These are phyloP conservation scores for Zalerion maritima DNA, from an alignment of 495 filamentous ascomycete species.

Conservation along the genomic window DNA sequence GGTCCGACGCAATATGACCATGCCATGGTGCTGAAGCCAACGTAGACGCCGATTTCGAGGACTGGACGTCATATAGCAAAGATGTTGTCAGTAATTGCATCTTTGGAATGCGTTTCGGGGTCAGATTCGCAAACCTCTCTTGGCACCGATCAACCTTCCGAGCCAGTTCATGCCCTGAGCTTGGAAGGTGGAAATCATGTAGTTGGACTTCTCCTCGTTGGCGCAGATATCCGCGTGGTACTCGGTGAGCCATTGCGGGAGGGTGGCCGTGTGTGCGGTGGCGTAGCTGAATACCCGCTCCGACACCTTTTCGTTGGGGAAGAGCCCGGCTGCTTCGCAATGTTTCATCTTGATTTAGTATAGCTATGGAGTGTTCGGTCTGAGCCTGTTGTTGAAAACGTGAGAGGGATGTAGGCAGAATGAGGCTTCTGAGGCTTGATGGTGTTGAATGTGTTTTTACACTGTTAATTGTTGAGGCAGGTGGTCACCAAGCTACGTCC, in stretches of 20 bases:
- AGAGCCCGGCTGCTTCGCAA: conserved; percentile 14
- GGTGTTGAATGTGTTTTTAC: too few species aligned
- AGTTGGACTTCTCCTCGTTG: conserved; percentile 11
- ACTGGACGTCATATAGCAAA: conserved; percentile 8
- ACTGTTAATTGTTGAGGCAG: too few species aligned
- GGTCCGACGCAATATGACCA: conserved; percentile 20
- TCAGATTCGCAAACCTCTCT: conserved; percentile 14
- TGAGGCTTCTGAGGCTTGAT: too few species aligned
- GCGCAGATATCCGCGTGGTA: conserved; percentile 16
- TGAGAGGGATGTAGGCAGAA: too few species aligned
- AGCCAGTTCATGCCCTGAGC: conserved; percentile 17
- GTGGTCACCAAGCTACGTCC: too few species aligned
- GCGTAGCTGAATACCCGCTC: conserved; percentile 16
- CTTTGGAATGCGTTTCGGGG: not conserved
- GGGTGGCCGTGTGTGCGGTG: conserved; percentile 10
- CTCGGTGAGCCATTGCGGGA: conserved; percentile 14
- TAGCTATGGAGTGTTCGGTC: not conserved
- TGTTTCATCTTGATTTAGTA: conserved; percentile 17
- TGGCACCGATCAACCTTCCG: conserved; percentile 16
- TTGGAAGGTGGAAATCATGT: conserved; percentile 23
- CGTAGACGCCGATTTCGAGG: conserved; percentile 23
- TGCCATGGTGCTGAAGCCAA: conserved; percentile 21
- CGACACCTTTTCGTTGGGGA: conserved; percentile 16
- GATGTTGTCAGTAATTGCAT: conserved; percentile 1
- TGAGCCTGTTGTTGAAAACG: too few species aligned